Conservation (phyloP, 78 protist genomes). For the Polysphondylium violaceum region DNA sequence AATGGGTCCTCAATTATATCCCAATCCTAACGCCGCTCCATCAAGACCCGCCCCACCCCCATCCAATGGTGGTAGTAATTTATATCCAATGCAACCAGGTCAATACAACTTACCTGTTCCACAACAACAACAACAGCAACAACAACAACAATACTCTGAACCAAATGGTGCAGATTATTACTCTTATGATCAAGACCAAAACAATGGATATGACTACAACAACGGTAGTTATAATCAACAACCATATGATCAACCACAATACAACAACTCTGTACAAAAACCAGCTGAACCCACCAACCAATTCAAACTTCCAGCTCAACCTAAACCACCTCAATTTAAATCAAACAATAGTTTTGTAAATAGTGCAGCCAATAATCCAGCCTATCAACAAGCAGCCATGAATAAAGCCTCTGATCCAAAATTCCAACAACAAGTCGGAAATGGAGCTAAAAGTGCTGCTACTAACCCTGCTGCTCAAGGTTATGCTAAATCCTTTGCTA, state of each 20-base stretch:
- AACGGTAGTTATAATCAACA: no score
- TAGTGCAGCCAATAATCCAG: slow-evolving; percentile 44
- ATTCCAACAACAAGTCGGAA: slow-evolving; percentile 18
- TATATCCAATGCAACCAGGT: slow-evolving; percentile 6
- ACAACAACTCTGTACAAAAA: not conserved
- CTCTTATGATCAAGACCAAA: no score
- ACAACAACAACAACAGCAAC: not conserved
- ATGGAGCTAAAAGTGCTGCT: slow-evolving; percentile 24
- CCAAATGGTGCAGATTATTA: no score
- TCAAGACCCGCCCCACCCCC: not conserved
- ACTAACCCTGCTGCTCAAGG: not conserved
- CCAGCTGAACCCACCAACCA: not conserved
- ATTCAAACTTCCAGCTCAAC: not conserved
- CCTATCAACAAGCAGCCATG: slow-evolving; percentile 17
- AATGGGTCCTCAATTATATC: no score
- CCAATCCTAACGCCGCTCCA: no score
- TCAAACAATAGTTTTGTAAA: not conserved
- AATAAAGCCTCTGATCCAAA: slow-evolving; percentile 37
- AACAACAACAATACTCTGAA: slow-evolving; percentile 39
- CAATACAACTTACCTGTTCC: slow-evolving; percentile 3
- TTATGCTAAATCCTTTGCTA: no score
- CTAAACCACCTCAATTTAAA: slow-evolving; percentile 1
- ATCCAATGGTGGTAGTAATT: not conserved
- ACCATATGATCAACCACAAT: not conserved
- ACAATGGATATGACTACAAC: no score